Evolutionary conservation across 2,329 filamentous ascomycete genomes (phyloP).

Genomic region (Mycosphaerelloides madeirae): DNA sequence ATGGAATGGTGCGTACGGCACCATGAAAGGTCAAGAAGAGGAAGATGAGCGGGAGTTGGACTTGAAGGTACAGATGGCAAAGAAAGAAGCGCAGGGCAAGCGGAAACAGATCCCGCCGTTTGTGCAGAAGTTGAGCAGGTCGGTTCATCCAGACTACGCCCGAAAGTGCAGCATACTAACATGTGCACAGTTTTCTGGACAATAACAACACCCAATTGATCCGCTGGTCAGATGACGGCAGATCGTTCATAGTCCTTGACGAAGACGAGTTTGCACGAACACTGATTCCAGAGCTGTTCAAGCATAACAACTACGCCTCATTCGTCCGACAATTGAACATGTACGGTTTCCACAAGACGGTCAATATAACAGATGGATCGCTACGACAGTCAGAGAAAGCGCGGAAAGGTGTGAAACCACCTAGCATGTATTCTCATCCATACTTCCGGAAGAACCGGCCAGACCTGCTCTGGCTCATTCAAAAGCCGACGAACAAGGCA

Average conservation of each 20-base stretch:
- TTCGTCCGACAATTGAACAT: slow-evolving; percentile 66
- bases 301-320: slow-evolving; percentile 74
- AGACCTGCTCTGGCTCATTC: slow-evolving; percentile 90
- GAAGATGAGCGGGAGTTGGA: slow-evolving; percentile 77
- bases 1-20: slow-evolving; percentile 36
- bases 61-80: slow-evolving; percentile 72
- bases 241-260: slow-evolving; percentile 93
- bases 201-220: slow-evolving; percentile 91
- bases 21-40: slow-evolving; percentile 47
- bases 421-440: slow-evolving; percentile 95
- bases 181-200: slow-evolving; percentile 73
- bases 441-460: slow-evolving; percentile 92
- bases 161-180: slow-evolving; percentile 18
- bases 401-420: slow-evolving; percentile 86
- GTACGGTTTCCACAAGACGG: slow-evolving; percentile 54
- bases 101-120: slow-evolving; percentile 96
- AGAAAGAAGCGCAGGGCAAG: slow-evolving; percentile 82
- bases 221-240: slow-evolving; percentile 92
- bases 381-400: slow-evolving; percentile 97
- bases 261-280: slow-evolving; percentile 83
- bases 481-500: slow-evolving; percentile 76
- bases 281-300: slow-evolving; percentile 70
- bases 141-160: slow-evolving; percentile 33
- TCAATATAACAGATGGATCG: slow-evolving; percentile 85
- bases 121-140: slow-evolving; percentile 97